These are phyloP conservation scores for Trichosporon sp. DNA, from an alignment of 1,284 basidiomycete species.

Conservation along the genomic window DNA sequence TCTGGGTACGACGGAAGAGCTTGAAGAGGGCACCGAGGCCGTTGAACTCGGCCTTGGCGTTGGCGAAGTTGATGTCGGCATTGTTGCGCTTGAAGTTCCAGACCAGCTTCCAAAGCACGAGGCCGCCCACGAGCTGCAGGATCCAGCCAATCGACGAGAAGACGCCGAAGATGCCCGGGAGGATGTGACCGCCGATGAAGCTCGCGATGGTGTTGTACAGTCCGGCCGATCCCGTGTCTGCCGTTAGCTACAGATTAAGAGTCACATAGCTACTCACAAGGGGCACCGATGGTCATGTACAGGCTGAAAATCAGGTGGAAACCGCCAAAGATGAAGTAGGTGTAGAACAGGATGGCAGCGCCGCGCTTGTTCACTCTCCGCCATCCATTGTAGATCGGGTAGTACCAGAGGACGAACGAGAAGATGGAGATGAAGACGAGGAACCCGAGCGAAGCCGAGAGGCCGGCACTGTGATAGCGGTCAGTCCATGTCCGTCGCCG, in stretches of 20 bases:
- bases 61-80: conserved; percentile 38
- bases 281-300: conserved; percentile 81
- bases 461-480: conserved; percentile 26
- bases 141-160: conserved; percentile 82
- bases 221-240: conserved; percentile 84
- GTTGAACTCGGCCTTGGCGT: conserved; percentile 20
- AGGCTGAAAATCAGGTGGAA: conserved; percentile 86
- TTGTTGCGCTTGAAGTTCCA: conserved; percentile 49
- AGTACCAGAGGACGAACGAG: conserved; percentile 89
- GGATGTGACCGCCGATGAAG: conserved; percentile 56
- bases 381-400: conserved; percentile 93
- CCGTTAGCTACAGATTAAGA: conserved; percentile 37
- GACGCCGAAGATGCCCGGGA: conserved; percentile 69
- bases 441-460: conserved; percentile 52
- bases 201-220: conserved; percentile 83
- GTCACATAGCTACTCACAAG: conserved; percentile 44
- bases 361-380: conserved; percentile 66
- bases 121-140: conserved; percentile 58
- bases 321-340: conserved; percentile 91
- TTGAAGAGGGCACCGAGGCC: conserved; percentile 17
- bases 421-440: conserved; percentile 69
- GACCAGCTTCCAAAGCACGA: conserved; percentile 44
- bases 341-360: conserved; percentile 54
- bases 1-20: conserved; percentile 16
- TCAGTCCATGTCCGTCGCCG: neutral